Conservation (phyloP, 805 yeast genomes). For the Saccharomyces mikatae region DNA sequence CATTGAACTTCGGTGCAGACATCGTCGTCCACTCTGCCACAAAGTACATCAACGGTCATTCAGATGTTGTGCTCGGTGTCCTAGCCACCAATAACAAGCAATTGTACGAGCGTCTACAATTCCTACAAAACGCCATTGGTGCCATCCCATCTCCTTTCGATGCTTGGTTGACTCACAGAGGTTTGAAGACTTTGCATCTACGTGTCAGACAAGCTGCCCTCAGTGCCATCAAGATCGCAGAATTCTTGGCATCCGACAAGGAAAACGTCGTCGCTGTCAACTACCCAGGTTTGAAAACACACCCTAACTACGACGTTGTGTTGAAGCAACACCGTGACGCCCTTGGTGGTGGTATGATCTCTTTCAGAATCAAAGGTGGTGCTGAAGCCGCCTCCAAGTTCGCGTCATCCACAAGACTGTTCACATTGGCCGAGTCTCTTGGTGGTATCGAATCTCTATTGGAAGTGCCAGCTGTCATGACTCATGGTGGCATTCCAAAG, state of each 20-base stretch:
- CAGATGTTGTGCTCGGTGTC: slow-evolving; percentile 84
- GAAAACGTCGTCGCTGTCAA: slow-evolving; percentile 57
- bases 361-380: slow-evolving; percentile 80
- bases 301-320: slow-evolving; percentile 56
- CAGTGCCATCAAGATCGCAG: slow-evolving; percentile 63
- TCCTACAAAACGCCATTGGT: slow-evolving; percentile 82
- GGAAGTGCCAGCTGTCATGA: slow-evolving; percentile 87
- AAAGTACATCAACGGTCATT: slow-evolving; percentile 86
- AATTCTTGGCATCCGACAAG: slow-evolving; percentile 40
- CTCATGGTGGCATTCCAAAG: slow-evolving; percentile 83
- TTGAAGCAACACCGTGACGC: slow-evolving; percentile 71
- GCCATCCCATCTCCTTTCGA: slow-evolving; percentile 87
- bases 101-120: slow-evolving; percentile 56
- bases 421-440: slow-evolving; percentile 81
- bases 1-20: slow-evolving; percentile 76
- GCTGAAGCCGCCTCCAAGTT: slow-evolving; percentile 66
- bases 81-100: slow-evolving; percentile 59
- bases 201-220: slow-evolving; percentile 63
- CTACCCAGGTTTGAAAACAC: slow-evolving; percentile 74
- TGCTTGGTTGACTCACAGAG: slow-evolving; percentile 89
- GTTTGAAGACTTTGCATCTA: slow-evolving; percentile 77
- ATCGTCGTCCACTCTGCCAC: slow-evolving; percentile 84
- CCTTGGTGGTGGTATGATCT: slow-evolving; percentile 87
- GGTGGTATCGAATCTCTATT: slow-evolving; percentile 84
- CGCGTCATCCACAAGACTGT: slow-evolving; percentile 64